Base-by-base conservation (phyloP, 225 moss, liverwort and hornwort genomes). In the Marchantia paleacea region DNA sequence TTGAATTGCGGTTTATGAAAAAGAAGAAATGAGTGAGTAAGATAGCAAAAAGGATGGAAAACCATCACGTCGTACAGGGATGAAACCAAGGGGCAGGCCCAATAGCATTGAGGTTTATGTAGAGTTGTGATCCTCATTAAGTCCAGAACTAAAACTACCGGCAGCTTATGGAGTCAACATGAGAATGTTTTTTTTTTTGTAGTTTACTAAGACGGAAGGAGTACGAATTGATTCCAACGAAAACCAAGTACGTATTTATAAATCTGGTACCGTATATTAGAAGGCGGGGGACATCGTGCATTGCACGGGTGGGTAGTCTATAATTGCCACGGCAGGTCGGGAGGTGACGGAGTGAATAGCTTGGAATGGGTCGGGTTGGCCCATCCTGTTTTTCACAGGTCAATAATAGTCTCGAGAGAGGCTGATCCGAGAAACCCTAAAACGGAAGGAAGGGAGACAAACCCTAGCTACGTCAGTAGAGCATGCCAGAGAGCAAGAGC, bases 401-500 rank as follows among this genome's bases (percentile, higher is more conserved):
- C 75, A 75, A 75, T 75, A 75, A 75, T 75, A 75, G 75, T 18
- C 48, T 13, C 30, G 54, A 29, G 29, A 26, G 75, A 75, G 75
- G 75, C 75, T 75, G 55, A 75, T 75, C 75, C 75, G 75, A 14
- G 39, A 75, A 75, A 75, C 75, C 75, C 75, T 75, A 75, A 75
- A 75, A 75, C 57, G 75, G 75, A 52, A 75, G 75, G 75, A 75
- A 75, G 55, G 29, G 51, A 73, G 57, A 28, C 15, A 57, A 75
- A 75, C 75, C 75, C 75, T 75, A 75, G 75, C 75, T 75, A 75
- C 55, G 52, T 31, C 24, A 73, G 52, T 53, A 73, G 52, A 73
- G 52, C 10, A 52, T 12, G 75, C 28, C 75, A 75, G 55, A 28
- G 57, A 39, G 57, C 25, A 29, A 57, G 28, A 75, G 55, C 75